Evolutionary conservation across 208 protist genomes (phyloP).

Genomic region (Trypanosoma mega): DNA sequence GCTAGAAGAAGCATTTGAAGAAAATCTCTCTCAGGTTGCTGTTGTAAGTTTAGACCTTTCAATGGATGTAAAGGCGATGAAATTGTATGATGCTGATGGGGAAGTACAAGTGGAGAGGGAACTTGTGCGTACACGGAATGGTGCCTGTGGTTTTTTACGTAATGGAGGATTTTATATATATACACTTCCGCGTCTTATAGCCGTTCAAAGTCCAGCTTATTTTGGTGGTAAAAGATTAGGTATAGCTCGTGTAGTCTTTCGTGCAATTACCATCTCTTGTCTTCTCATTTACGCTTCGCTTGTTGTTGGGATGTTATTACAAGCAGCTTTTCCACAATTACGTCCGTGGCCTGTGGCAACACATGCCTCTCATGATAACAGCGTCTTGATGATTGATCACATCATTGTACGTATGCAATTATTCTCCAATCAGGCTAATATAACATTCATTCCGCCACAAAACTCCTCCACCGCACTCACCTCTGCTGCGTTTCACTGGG

Average conservation of each 20-base stretch:
- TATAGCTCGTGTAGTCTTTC: conserved; percentile 49
- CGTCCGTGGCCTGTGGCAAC: conserved; percentile 68
- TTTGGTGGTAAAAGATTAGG: conserved; percentile 61
- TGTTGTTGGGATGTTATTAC: conserved; percentile 60
- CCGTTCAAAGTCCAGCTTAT: conserved; percentile 62
- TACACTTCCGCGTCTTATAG: conserved; percentile 59
- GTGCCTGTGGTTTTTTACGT: conserved; percentile 43
- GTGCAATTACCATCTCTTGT: conserved; percentile 42
- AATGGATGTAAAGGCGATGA: conserved; percentile 65
- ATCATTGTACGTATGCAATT: conserved; percentile 79
- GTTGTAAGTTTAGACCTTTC: conserved; percentile 66
- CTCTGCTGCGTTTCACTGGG: conserved; percentile 53
- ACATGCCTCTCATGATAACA: conserved; percentile 33
- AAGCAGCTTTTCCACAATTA: conserved; percentile 70
- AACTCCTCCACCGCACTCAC: conserved; percentile 21
- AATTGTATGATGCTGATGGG: conserved; percentile 40
- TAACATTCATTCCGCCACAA: conserved; percentile 4
- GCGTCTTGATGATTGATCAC: conserved; percentile 67
- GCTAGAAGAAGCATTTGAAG: conserved; percentile 72
- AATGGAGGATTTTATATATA: conserved; percentile 62
- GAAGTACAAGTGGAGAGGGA: conserved; percentile 34
- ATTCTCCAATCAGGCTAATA: conserved; percentile 27
- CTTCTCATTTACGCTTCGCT: conserved; percentile 51
- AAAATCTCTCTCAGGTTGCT: conserved; percentile 32
- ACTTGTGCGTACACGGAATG: conserved; percentile 44